Evolutionary conservation across 2,329 filamentous ascomycete genomes (phyloP), one percentile per base, ranked within the genome.

Genomic region (Epichloe sp.): DNA sequence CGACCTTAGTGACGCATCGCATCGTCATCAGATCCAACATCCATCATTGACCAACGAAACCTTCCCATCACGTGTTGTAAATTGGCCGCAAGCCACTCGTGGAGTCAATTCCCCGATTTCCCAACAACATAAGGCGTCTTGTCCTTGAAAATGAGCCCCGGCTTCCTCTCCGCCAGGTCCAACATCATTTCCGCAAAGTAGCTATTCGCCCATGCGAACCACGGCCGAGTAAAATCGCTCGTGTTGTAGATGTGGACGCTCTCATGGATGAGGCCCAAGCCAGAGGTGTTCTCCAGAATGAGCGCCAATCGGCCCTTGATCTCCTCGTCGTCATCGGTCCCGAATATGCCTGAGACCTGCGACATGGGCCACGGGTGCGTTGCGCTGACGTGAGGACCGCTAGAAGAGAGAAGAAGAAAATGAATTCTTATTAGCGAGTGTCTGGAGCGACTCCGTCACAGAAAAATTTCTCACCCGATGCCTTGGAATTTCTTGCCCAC

Each of bases 91-190:
- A 26, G 26, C 3, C 26, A 31, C 8, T 8, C 26, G 26, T 8
- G 2, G 10, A 26, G 48, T 49, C 48, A 49, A 19, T 47, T 21
- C 23, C 36, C 26, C 36, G 15, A 17, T 26, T 6, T 15, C 11
- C 47, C 51, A 41, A 47, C 8, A 3, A 52, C 17, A 35, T 49
- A 52, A 4, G 51, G 37, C 37, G n/a, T 53, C 15, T 51, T 4
- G 8, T 48, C 49, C 38, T 47, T 59, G 10, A 70, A 52, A 42
- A 95, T 74, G 56, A 95, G 65, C 65, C 89, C 77, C 3, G 90
- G 90, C 67, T 91, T 93, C 63, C 88, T 72, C 64, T 83, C 81
- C 1, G 88, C 89, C 44, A 95, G 64, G 69, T 95, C 86, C 43
- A 95, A 70, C 10, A 71, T 57, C 59, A 71, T 59, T 59, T 71